Evolutionary conservation across 345 rosid genomes (phyloP), one percentile per base, ranked within the genome.

Genomic region (Garcia nutans): DNA sequence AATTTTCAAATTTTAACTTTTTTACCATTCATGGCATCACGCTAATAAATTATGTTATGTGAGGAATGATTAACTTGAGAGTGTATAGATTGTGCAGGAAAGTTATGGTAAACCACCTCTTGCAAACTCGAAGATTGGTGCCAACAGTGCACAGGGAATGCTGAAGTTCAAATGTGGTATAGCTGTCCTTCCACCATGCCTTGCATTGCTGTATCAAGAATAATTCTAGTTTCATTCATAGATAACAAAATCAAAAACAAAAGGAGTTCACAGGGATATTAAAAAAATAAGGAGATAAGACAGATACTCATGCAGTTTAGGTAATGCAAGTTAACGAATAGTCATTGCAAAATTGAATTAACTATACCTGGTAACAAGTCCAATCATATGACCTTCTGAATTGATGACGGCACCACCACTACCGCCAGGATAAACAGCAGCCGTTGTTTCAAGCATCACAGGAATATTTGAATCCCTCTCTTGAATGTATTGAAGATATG

Each of bases 381-480:
- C 99, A 73, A 95, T 87, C 97, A 95, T 90, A 74, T 80, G 82
- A 73, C 97, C 97, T 65, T 82, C 84, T 37, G 86, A 86, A 84
- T 92, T 90, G 84, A 92, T 81, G 74, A 93, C 92, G 76, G 97
- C 95, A 75, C 97, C 97, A 41, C 99, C 98, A 82, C 98, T 96
- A 28, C 96, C 92, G 81, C 98, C 98, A 10, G 97, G 95, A 80
- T 96, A 94, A 76, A 96, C 94, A 72, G 98, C 88, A 84, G 99
- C 97, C 2, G 98, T 96, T 63, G 97, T 96, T 82, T 96, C 99
- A 1, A 96, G 90, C 99, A 93, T 96, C 41, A 87, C 95, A 3
- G 98, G 95, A 77, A 84, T 71, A n/a, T 71, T 74, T 65, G 80
- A 79, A 49, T 75, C 75, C 44, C 72, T 76, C 63, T 71, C 85